A percentile compares a stretch with the other conserved stretches of the same genome.
phyloP scores from a whole-genome alignment of 495 filamentous ascomycete species.

The Aspergillus ellipticus region DNA sequence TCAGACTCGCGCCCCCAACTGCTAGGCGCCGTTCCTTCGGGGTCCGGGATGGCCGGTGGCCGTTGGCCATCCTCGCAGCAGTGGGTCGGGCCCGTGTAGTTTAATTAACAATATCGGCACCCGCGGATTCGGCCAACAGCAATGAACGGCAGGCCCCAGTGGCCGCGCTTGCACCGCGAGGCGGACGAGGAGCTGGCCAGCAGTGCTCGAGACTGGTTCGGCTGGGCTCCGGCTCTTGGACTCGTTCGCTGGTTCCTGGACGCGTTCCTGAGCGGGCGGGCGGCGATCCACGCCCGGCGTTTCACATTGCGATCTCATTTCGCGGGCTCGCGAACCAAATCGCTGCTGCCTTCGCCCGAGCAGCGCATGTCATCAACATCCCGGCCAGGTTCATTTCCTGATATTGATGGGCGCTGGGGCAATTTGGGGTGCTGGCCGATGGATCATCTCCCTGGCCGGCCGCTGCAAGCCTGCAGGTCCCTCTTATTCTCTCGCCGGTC shows the following conservation, averaged over 20 bases:
- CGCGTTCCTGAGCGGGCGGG: constrained; percentile 9
- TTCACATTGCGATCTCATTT: constrained; percentile 32
- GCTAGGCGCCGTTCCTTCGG: background rate
- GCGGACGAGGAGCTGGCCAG: background rate
- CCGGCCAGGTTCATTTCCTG: constrained; percentile 17
- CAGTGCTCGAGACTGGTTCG: too few species aligned
- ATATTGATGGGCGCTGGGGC: constrained; percentile 12
- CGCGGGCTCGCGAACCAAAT: constrained; percentile 15
- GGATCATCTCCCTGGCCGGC: background rate
- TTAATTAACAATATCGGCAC: background rate
- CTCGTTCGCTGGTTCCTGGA: background rate
- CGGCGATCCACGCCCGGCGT: constrained; percentile 28
- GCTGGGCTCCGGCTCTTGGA: too few species aligned
- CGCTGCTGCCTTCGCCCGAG: constrained; percentile 1
- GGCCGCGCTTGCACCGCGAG: background rate
- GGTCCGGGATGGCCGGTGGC: background rate
- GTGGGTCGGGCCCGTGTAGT: constrained; percentile 3
- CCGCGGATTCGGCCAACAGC: background rate
- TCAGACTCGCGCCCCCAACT: background rate
- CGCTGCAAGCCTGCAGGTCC: constrained; percentile 1
- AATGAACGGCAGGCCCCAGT: background rate
- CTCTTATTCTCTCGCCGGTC: background rate
- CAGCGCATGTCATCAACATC: constrained; percentile 8
- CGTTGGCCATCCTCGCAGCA: background rate
- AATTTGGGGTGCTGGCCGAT: background rate